A percentile compares a stretch with the other conserved stretches of the same genome.
phyloP scores from a whole-genome alignment of 2,329 filamentous ascomycete species.

The Cladosporium sp. region DNA sequence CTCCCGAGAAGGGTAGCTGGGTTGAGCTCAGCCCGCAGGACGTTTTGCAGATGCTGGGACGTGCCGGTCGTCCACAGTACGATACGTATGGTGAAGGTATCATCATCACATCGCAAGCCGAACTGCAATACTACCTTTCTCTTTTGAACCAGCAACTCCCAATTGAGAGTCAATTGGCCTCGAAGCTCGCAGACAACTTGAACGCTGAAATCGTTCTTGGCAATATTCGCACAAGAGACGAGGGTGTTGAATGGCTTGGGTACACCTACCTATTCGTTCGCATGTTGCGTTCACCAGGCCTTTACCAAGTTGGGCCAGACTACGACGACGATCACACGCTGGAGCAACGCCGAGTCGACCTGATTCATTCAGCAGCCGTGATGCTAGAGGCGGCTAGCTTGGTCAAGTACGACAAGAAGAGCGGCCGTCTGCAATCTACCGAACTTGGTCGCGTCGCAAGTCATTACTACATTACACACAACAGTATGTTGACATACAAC shows the following conservation, averaged over 20 bases:
- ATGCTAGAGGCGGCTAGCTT: constrained; percentile 85
- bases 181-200: constrained; percentile 89
- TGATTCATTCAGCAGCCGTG: constrained; percentile 89
- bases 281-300: constrained; percentile 90
- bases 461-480: constrained; percentile 97
- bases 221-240: constrained; percentile 86
- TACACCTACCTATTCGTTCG: constrained; percentile 98
- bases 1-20: constrained; percentile 97
- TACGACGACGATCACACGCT: constrained; percentile 90
- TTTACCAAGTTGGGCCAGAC: constrained; percentile 94
- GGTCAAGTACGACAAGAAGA: constrained; percentile 93
- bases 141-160: constrained; percentile 95
- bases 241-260: constrained; percentile 98
- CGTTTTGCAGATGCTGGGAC: constrained; percentile 96
- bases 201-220: constrained; percentile 96
- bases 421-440: constrained; percentile 83
- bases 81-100: constrained; percentile 98
- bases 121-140: constrained; percentile 97
- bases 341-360: constrained; percentile 95
- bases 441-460: constrained; percentile 95
- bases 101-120: constrained; percentile 92
- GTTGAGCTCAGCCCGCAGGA: constrained; percentile 97
- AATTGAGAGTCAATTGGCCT: constrained; percentile 94
- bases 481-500: constrained; percentile 96
- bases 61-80: constrained; percentile 93